Conservation (phyloP, 148 eudicot species). For the Amaranthus hypochondriacus region DNA sequence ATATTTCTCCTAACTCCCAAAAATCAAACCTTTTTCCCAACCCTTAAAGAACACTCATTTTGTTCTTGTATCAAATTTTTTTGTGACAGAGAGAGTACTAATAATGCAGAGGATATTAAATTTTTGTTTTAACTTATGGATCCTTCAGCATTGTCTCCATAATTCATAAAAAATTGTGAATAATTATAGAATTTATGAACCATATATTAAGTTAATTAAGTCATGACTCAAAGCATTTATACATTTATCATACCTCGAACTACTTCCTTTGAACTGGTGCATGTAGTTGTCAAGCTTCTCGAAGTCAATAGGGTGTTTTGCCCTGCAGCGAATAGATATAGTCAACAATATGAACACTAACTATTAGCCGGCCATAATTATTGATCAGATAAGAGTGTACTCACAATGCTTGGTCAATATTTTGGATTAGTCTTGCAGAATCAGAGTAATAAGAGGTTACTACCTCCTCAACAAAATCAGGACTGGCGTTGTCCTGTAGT, state of each 20-base stretch:
- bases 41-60: no score
- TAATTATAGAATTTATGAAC: neutral
- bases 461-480: constrained; percentile 71
- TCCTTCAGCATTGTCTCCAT: neutral
- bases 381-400: constrained; percentile 19
- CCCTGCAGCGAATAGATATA: constrained; percentile 34
- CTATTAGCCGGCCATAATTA: neutral
- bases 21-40: no score
- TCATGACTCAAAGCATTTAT: neutral
- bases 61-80: no score
- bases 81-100: no score
- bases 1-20: no score
- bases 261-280: constrained; percentile 84
- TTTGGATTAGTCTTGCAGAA: constrained; percentile 54
- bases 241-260: constrained; percentile 58
- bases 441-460: constrained; percentile 59
- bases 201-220: neutral
- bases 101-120: no score
- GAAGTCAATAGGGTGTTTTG: constrained; percentile 44
- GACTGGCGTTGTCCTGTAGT: constrained; percentile 59
- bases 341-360: neutral
- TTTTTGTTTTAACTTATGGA: neutral
- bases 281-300: constrained; percentile 63
- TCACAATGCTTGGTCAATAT: constrained; percentile 60
- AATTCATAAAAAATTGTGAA: neutral